Evolutionary conservation across 2,329 filamentous ascomycete species (phyloP).

Genomic region (Calonectria multiphialidica): DNA sequence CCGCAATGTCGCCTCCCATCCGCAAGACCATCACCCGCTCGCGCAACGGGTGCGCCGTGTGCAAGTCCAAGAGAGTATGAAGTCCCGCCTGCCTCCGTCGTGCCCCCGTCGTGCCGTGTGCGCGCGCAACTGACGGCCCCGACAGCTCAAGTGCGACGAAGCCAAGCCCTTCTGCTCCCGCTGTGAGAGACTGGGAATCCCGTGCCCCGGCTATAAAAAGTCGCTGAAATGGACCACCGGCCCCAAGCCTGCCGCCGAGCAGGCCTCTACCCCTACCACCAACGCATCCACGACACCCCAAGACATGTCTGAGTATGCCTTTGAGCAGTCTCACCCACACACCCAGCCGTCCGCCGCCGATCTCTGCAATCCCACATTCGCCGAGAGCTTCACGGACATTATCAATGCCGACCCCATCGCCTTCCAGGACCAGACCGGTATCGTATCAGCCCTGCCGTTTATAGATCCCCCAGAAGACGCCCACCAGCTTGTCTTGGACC

Average conservation of each 20-base stretch:
- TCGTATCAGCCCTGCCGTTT: constrained; percentile 28
- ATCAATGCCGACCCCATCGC: constrained; percentile 18
- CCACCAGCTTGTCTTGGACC: constrained; percentile 22
- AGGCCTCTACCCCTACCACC: constrained; percentile 7
- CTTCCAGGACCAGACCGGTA: background rate
- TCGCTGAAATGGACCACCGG: constrained; percentile 32
- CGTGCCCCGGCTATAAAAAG: constrained; percentile 38
- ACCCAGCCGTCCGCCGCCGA: constrained; percentile 9
- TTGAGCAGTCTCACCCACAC: constrained; percentile 19
- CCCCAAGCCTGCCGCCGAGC: constrained; percentile 21
- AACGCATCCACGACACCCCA: constrained; percentile 16
- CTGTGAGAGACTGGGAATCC: constrained; percentile 37
- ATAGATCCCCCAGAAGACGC: constrained; percentile 29
- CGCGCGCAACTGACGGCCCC: constrained; percentile 14
- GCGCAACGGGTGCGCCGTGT: constrained; percentile 37
- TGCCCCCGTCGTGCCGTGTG: background rate
- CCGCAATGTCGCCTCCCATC: constrained; percentile 24
- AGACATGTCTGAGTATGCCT: constrained; percentile 13
- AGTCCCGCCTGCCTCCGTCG: background rate
- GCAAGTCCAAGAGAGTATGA: constrained; percentile 39
- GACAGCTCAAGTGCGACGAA: constrained; percentile 39
- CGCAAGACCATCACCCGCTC: constrained; percentile 39
- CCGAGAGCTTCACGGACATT: constrained; percentile 28
- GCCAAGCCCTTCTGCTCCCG: constrained; percentile 34
- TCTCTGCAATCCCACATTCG: constrained; percentile 25